Base-by-base conservation (phyloP, 2,329 filamentous ascomycete species). In the Arthrobotrys megalospora region DNA sequence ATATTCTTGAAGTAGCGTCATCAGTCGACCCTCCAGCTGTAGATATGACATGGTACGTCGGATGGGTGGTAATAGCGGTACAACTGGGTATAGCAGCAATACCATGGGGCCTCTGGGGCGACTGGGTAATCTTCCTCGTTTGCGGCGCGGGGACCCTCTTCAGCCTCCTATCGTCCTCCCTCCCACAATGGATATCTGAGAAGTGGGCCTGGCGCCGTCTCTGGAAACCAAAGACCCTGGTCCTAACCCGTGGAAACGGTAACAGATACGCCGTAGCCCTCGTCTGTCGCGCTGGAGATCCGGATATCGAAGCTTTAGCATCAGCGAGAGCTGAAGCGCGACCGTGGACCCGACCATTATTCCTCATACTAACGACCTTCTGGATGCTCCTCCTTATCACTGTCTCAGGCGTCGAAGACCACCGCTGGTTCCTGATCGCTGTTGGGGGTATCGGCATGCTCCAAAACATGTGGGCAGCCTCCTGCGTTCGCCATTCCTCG, bases 271-370 rank as follows among this genome's bases (percentile, higher is more conserved):
- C 83, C 1, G 83, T 87, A 28, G 83, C 86, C 1, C 82, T 87
- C 8, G 76, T 83, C 0, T 83, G 84, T 3, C 67, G 81, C 5
- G 83, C 82, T 0, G 50, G 81, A 0, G 84, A 85, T 8, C 76
- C 86, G 5, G 83, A 87, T 75, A 81, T 87, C 1, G 86, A 87
- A 78, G 85, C 85, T 67, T 79, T 87, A 1, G 85, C 85, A 6
- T 78, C 82, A 1, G 83, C 80, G 12, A 77, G 79, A 53, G 38
- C 69, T 12, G 52, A 81, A 45, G 55, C 68, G 2, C 38, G 48
- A n/a, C 32, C 63, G 0, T 45, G 47, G 4, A 79, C 65, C 52
- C 70, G 83, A 5, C 38, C 81, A 1, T 64, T 72, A 6, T 80
- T 81, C 10, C 63, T 83, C 5, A 32, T 81, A 1, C 78, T 85